Base-by-base conservation (phyloP, 106 monocot species). In the Dendrobium chrysotoxum region DNA sequence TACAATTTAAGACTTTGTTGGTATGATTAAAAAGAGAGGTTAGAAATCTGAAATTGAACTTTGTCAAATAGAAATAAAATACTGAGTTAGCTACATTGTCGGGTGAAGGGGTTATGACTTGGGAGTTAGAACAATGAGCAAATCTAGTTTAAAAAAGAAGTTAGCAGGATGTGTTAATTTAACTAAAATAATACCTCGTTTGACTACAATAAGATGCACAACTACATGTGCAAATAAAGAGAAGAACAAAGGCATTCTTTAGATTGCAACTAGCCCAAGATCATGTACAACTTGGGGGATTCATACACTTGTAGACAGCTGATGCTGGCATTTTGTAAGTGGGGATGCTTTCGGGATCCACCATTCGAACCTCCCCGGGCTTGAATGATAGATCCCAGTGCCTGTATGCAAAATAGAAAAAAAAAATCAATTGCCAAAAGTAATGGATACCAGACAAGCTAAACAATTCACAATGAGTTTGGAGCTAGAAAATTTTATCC, bases 201-300 rank as follows among this genome's bases (percentile, higher is more conserved):
- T 50, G 50, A 50, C 64, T 64, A 25, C 23, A 64, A 64, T 64
- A 23, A 64, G 25, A 64, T 64, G 25, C 8, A 64, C 30, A 31
- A 50, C 15, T 50, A 10, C 50, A 50, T 50, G 50, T 15, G 50
- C 15, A 50, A 13, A 13, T 35, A 50, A 16, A 13, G 15, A 50
- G 15, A 50, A 50, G 50, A 50, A 50, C 0, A 50, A 50, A 50
- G 15, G 50, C 0, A 10, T 50, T 50, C 15, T 15, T 1, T 50
- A 50, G 50, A 50, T 50, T 50, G 50, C 50, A 11, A 15, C 0
- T 35, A 28, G 28, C 35, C 31, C 28, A 71, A 26, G 35, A 79
- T 86, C 61, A 93, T 82, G 78, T 93, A 78, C 95, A 96, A 75
- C 80, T 91, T 75, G 95, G 95, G 40, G 95, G 95, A 28, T 96